A percentile compares a stretch with the other conserved stretches of the same genome.
phyloP scores from a whole-genome alignment of 352 stramenopile genomes.

The Pythium aristosporum region DNA sequence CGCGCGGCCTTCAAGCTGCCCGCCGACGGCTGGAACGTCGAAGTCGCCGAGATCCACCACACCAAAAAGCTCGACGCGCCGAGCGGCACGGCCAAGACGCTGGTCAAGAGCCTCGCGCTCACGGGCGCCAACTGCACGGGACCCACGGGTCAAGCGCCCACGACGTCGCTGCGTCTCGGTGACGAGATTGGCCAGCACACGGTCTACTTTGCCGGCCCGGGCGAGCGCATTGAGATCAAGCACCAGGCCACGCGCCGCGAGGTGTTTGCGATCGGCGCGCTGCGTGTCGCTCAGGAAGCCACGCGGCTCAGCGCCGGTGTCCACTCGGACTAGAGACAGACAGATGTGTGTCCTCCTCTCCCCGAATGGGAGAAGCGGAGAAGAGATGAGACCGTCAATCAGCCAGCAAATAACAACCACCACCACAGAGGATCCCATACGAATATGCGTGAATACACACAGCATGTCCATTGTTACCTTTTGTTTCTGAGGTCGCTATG shows the following conservation, averaged over 20 bases:
- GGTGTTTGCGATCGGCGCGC: constrained; percentile 78
- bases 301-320: constrained; percentile 45
- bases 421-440: no score
- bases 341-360: neutral
- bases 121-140: constrained; percentile 60
- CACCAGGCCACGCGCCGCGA: constrained; percentile 78
- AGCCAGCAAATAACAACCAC: no score
- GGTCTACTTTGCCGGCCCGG: constrained; percentile 72
- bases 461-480: no score
- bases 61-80: constrained; percentile 86
- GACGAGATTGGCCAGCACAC: constrained; percentile 85
- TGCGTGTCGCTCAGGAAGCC: constrained; percentile 64
- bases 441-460: no score
- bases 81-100: constrained; percentile 76
- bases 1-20: constrained; percentile 74
- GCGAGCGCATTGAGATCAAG: constrained; percentile 83
- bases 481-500: no score
- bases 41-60: constrained; percentile 83
- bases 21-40: constrained; percentile 72
- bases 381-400: neutral
- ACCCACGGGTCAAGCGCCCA: constrained; percentile 42
- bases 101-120: constrained; percentile 61
- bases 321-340: constrained; percentile 50
- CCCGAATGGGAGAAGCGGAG: neutral
- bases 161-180: constrained; percentile 72